These are phyloP conservation scores for Paratinospora sagittata DNA, from an alignment of 164 flowering plant species.

Conservation along the genomic window DNA sequence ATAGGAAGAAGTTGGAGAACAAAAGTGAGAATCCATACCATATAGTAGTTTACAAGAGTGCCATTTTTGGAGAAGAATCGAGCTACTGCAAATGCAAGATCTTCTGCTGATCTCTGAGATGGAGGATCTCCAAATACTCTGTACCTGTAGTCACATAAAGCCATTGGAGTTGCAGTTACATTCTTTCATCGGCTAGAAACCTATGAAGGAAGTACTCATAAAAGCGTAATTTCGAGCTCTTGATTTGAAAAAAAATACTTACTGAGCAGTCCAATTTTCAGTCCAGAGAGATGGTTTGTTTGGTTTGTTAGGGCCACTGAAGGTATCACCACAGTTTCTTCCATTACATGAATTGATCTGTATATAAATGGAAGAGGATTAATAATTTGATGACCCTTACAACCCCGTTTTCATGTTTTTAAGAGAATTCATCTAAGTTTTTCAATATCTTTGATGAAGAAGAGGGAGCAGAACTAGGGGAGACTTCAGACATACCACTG, in stretches of 20 bases:
- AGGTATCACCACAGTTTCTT: conserved; percentile 90
- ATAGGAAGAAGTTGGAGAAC: background rate
- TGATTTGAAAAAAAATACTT: conserved; percentile 20
- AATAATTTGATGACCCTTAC: background rate
- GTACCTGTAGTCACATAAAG: conserved; percentile 38
- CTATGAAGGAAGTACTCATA: background rate
- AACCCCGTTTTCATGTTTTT: background rate
- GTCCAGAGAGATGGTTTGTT: conserved; percentile 83
- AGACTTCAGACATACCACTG: conserved; percentile 43
- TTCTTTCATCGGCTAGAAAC: too few species aligned
- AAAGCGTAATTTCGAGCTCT: background rate
- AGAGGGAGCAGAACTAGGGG: background rate
- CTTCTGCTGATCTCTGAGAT: conserved; percentile 87
- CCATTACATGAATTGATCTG: conserved; percentile 96
- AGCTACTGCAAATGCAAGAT: conserved; percentile 70
- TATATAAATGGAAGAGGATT: background rate
- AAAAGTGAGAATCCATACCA: conserved; percentile 36
- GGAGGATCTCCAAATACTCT: conserved; percentile 88
- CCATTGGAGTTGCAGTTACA: background rate
- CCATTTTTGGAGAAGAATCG: conserved; percentile 86
- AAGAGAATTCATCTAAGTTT: background rate
- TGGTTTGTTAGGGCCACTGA: conserved; percentile 72
- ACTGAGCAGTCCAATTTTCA: conserved; percentile 98
- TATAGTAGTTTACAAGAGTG: conserved; percentile 66
- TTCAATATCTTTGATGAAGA: background rate